A percentile compares a stretch with the other conserved stretches of the same genome.
Evolutionary conservation across 2,329 filamentous ascomycete genomes (phyloP).

Genomic region (Paraphoma sp.): DNA sequence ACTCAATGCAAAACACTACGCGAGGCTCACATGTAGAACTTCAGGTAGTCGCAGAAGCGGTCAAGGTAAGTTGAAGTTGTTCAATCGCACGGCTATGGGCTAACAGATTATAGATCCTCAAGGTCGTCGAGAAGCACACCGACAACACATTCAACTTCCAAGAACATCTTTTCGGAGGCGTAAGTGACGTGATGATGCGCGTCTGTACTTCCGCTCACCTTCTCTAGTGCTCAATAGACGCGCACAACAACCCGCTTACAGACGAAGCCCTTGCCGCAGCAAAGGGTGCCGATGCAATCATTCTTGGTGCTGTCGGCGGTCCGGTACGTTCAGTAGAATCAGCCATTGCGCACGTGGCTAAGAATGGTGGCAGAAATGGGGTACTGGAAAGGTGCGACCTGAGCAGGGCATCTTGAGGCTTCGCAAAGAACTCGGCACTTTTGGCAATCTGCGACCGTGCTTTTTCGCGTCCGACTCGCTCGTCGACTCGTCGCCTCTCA

Average conservation of each 20-base stretch:
- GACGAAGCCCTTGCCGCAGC: constrained; percentile 82
- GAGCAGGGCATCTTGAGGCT: constrained; percentile 91
- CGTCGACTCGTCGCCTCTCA: constrained; percentile 84
- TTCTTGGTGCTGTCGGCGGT: constrained; percentile 94
- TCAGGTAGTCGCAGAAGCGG: constrained; percentile 80
- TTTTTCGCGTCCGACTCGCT: constrained; percentile 85
- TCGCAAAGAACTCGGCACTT: constrained; percentile 91
- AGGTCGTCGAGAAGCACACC: constrained; percentile 76
- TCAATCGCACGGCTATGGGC: background rate
- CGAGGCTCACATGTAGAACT: constrained; percentile 24
- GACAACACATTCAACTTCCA: constrained; percentile 86
- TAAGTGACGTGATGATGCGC: constrained; percentile 59
- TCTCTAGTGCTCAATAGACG: constrained; percentile 83
- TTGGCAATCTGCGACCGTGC: constrained; percentile 94
- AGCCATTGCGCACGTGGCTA: background rate
- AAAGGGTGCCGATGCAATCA: constrained; percentile 84
- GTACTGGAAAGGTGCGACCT: constrained; percentile 83
- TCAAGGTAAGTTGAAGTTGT: constrained; percentile 54
- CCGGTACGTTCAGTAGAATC: constrained; percentile 60
- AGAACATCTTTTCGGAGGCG: constrained; percentile 88
- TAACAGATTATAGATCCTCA: constrained; percentile 69
- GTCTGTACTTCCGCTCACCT: constrained; percentile 5
- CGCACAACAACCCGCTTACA: constrained; percentile 77
- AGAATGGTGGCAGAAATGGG: constrained; percentile 74
- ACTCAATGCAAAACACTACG: background rate